Percentiles rank a stretch among this genome's conserved stretches.
These are phyloP conservation scores for Platismatia glauca DNA, from an alignment of 495 filamentous ascomycete species.

Conservation along the genomic window DNA sequence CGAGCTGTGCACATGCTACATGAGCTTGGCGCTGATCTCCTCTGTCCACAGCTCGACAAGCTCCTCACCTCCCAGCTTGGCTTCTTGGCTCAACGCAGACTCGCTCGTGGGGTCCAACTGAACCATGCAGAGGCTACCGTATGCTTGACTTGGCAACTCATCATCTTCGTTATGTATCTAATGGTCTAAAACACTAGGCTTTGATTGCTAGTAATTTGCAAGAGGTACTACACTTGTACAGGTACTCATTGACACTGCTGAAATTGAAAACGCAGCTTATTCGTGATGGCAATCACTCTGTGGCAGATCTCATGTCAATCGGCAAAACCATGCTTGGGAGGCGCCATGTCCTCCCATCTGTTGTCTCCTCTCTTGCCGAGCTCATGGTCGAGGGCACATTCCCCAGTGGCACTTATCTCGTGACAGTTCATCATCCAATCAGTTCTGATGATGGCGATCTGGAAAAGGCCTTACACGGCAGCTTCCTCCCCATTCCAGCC, in stretches of 20 bases:
- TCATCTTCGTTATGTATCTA: conserved; percentile 7
- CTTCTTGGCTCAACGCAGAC: conserved; percentile 75
- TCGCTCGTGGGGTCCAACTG: conserved; percentile 79
- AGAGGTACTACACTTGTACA: conserved; percentile 47
- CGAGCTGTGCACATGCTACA: background rate
- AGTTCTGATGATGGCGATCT: conserved; percentile 81
- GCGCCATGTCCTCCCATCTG: conserved; percentile 82
- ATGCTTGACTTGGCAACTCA: conserved; percentile 26
- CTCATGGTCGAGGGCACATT: conserved; percentile 96
- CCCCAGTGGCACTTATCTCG: conserved; percentile 80
- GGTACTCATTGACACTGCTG: background rate
- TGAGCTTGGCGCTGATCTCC: conserved; percentile 11
- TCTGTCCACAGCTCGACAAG: conserved; percentile 71
- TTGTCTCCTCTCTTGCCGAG: conserved; percentile 64
- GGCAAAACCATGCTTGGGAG: conserved; percentile 90
- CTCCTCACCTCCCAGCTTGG: conserved; percentile 87
- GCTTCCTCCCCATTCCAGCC: conserved; percentile 78
- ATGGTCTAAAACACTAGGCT: conserved; percentile 44
- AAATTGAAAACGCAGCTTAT: conserved; percentile 51
- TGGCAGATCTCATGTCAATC: conserved; percentile 86
- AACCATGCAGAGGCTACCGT: conserved; percentile 90
- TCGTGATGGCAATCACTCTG: conserved; percentile 88
- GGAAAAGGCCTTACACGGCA: conserved; percentile 78
- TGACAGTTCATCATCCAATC: conserved; percentile 89
- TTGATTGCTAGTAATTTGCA: conserved; percentile 86